Evolutionary conservation across 2,329 filamentous ascomycete genomes (phyloP), one percentile per base, ranked within the genome.

Genomic region (Geosmithia putterillii): DNA sequence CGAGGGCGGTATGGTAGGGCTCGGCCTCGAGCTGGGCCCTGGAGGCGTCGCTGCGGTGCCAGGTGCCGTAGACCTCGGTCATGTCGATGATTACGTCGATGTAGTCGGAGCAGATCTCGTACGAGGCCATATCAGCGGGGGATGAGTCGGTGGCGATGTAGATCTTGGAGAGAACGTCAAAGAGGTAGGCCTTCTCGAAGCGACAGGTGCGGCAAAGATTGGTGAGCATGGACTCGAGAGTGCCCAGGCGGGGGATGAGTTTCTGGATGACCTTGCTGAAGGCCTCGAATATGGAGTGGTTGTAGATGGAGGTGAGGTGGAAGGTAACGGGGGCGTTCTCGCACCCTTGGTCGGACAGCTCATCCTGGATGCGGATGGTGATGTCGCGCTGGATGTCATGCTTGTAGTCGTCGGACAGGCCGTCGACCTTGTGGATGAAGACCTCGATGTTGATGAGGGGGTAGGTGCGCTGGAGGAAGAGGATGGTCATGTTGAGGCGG

Each of bases 241-340:
- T 94, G 6, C 88, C 86, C 7, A 98, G 76, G 48, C 94, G 86
- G 1, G 92, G 90, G 42, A 98, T 90, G 23, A 98, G 76, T 62
- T 95, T 95, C 63, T 98, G 92, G 50, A 98, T 95, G 49, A 98
- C 90, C 63, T 95, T 95, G 67, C 83, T 90, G 60, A 98, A 95
- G 41, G 92, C 92, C 64, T 98, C 92, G 59, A 96, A 98, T 57
- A 95, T 95, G 54, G 85, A 94, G 65, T 95, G 90, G 61, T 98
- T 92, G 70, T 96, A 98, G 60, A 98, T 98, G 57, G 85, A 94
- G 14, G 92, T 98, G 45, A 95, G 79, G 60, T 98, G 90, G 65
- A 95, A 98, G 46, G 84, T 89, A 49, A 98, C 86, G 1, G 87
- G 86, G 1, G 88, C 86, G 57, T 95, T 94, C 58, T 95, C 90